phyloP scores from a whole-genome alignment of 1,284 basidiomycete species.

The Ganoderma leucocontextum region DNA sequence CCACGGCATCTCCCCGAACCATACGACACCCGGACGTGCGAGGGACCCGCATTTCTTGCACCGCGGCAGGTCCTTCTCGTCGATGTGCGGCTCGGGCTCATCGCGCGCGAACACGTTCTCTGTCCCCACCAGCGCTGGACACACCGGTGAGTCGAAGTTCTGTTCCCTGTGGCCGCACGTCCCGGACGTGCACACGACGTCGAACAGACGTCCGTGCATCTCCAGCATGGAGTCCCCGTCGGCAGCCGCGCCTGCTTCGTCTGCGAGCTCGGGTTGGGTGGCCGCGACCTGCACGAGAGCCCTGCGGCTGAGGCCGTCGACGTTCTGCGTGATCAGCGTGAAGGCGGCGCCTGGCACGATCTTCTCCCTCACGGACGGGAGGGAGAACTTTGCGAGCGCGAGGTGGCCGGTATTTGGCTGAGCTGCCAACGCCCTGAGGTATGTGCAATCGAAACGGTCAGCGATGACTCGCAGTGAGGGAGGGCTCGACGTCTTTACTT shows the following conservation, averaged over 20 bases:
- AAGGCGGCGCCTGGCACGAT: slow-evolving; percentile 55
- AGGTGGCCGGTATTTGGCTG: slow-evolving; percentile 66
- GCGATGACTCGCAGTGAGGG: not conserved
- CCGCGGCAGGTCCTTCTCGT: slow-evolving; percentile 54
- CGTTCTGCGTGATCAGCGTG: slow-evolving; percentile 72
- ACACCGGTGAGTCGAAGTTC: slow-evolving; percentile 58
- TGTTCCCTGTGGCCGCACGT: slow-evolving; percentile 52
- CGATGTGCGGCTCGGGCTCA: slow-evolving; percentile 52
- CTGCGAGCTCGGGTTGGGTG: slow-evolving; percentile 21
- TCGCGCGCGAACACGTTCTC: slow-evolving; percentile 53
- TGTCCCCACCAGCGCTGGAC: slow-evolving; percentile 57
- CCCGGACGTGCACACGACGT: slow-evolving; percentile 57
- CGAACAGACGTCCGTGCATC: slow-evolving; percentile 73
- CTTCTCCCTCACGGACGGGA: slow-evolving; percentile 46
- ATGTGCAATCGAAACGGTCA: not conserved
- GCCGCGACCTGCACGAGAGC: slow-evolving; percentile 40
- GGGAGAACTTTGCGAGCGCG: slow-evolving; percentile 57
- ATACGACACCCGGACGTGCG: slow-evolving; percentile 69
- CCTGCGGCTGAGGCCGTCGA: slow-evolving; percentile 64
- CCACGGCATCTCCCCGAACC: slow-evolving; percentile 67
- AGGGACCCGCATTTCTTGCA: slow-evolving; percentile 60
- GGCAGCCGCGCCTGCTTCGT: slow-evolving; percentile 19
- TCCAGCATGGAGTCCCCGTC: slow-evolving; percentile 53
- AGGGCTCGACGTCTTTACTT: slow-evolving; percentile 46
- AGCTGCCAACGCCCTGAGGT: slow-evolving; percentile 53